Base-by-base conservation (phyloP, 2,329 filamentous ascomycete species). In the Beauveria medogensis region DNA sequence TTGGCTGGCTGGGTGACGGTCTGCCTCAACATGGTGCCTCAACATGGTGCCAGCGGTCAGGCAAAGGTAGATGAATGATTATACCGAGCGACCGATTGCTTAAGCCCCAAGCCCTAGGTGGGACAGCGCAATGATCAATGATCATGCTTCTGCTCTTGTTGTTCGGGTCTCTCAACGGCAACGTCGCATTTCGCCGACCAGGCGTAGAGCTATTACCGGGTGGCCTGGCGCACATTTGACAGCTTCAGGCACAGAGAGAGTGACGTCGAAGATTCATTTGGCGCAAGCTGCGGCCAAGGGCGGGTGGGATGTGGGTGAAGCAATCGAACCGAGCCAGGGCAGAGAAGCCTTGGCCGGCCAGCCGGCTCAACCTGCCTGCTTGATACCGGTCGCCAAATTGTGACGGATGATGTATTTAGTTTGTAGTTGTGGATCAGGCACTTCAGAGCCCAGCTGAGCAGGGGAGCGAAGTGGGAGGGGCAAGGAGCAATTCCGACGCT, bases 371-470 rank as follows among this genome's bases (percentile, higher is more conserved):
- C 30, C 34, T 48, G 26, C 9, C 18, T 26, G 41, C 37, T 30
- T 37, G 22, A 9, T 9, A 10, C 9, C 28, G 9, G 28, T 14
- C 12, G 12, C 30, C 12, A 34, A 34, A 14, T 34, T 44, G 37
- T 43, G 52, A 30, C 7, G 37, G 24, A 46, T 55, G 44, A 57
- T 57, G 44, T 34, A 7, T 12, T 1, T 22, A 22, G 22, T 22
- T 22, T 22, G 22, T 58, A 5, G 43, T 9, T 59, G 56, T 59
- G 56, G 56, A 59, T 34, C 56, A n/a, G 47, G 22, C 30, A 26
- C 34, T 50, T 40, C 34, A 9, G 46, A 52, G 56, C 56, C 56
- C 56, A 59, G 56, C 56, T 59, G 56, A 48, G 26, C 56, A 59
- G 56, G 56, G 55, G 46, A 43, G 34, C 10, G 28, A 48, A n/a